Evolutionary conservation across 2,329 filamentous ascomycete species (phyloP).

Genomic region (Fusarium proliferatum): DNA sequence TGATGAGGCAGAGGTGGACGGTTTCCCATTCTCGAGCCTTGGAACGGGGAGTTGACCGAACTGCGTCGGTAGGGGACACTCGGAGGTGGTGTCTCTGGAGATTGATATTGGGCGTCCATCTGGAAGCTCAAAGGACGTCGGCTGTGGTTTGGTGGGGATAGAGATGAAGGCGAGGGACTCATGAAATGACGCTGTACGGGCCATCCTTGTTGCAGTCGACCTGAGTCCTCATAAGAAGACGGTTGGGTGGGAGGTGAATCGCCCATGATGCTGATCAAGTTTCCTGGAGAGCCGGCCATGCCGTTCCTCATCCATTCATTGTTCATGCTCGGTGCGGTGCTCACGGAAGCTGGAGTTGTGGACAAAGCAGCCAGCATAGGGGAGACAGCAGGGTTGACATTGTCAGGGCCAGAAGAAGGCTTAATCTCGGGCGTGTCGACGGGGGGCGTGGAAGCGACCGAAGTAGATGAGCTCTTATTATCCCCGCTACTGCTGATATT

Average conservation of each 20-base stretch:
- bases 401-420: conserved; percentile 53
- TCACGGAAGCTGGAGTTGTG: conserved; percentile 60
- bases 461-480: conserved; percentile 52
- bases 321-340: conserved; percentile 59
- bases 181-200: conserved; percentile 59
- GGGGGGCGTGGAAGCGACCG: conserved; percentile 58
- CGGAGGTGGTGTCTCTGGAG: conserved; percentile 54
- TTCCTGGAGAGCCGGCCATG: conserved; percentile 63
- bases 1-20: conserved; percentile 79
- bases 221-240: conserved; percentile 62
- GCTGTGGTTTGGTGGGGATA: conserved; percentile 51
- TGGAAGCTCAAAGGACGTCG: conserved; percentile 67
- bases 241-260: conserved; percentile 65
- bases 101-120: conserved; percentile 58
- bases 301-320: conserved; percentile 59
- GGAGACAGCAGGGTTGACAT: conserved; percentile 58
- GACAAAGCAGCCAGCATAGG: conserved; percentile 62
- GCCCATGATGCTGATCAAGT: conserved; percentile 62
- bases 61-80: conserved; percentile 55
- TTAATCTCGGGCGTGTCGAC: conserved; percentile 60
- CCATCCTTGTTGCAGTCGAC: conserved; percentile 57
- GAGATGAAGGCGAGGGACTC: conserved; percentile 58
- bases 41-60: conserved; percentile 64
- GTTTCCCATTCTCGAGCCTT: conserved; percentile 56
- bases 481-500: conserved; percentile 46